Conservation (phyloP, 1,284 basidiomycete species). For the Naganishia sp. region DNA sequence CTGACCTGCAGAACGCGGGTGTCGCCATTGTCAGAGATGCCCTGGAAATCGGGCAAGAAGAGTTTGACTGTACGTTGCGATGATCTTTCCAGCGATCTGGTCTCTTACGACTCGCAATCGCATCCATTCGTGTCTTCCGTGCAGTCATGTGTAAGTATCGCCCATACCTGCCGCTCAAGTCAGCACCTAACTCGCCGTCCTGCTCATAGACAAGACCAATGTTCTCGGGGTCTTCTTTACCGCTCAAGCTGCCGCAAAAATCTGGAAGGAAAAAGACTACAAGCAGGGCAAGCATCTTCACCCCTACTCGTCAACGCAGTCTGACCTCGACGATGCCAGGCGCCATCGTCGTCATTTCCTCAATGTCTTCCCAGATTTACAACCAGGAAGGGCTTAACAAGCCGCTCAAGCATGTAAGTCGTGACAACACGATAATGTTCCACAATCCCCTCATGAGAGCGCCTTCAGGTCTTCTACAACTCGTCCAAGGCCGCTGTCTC, state of each 20-base stretch:
- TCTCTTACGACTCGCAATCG: background rate
- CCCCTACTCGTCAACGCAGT: slow-evolving; percentile 40
- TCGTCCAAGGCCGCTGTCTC: slow-evolving; percentile 58
- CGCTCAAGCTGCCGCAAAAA: slow-evolving; percentile 55
- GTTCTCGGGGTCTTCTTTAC: slow-evolving; percentile 57
- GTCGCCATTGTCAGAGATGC: slow-evolving; percentile 60
- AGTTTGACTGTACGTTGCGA: slow-evolving; percentile 51
- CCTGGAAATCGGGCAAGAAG: slow-evolving; percentile 56
- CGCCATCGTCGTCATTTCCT: slow-evolving; percentile 58
- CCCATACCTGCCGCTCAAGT: slow-evolving; percentile 41
- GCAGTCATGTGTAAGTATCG: slow-evolving; percentile 43
- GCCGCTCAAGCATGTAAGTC: slow-evolving; percentile 53
- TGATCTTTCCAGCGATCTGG: background rate
- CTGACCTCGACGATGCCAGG: slow-evolving; percentile 40
- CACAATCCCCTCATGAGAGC: background rate
- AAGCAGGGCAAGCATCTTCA: slow-evolving; percentile 35
- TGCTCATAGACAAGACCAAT: slow-evolving; percentile 38
- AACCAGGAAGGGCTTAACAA: slow-evolving; percentile 50
- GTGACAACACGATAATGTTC: background rate
- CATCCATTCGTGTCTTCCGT: background rate
- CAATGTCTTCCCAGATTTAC: slow-evolving; percentile 60
- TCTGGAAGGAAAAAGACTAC: slow-evolving; percentile 43
- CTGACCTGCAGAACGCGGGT: slow-evolving; percentile 54
- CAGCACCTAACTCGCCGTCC: background rate
- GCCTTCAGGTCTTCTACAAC: slow-evolving; percentile 61